Evolutionary conservation across 164 flowering plant species (phyloP).

Genomic region (Macadamia tetraphylla): DNA sequence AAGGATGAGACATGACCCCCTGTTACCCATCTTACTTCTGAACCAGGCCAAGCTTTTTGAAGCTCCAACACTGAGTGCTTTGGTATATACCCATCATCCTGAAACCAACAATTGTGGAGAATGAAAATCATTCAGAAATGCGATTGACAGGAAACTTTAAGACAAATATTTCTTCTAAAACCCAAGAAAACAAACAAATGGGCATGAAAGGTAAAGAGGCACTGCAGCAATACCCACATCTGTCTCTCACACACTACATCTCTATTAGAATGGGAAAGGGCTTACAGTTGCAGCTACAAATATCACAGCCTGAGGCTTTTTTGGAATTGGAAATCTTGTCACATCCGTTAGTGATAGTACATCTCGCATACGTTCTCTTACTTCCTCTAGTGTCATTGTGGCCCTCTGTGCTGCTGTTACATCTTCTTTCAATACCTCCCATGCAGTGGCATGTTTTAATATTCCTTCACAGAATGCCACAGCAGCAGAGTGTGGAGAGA

Average conservation of each 20-base stretch:
- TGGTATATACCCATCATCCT: slow-evolving; percentile 99
- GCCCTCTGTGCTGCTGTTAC: slow-evolving; percentile 42
- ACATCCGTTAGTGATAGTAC: slow-evolving; percentile 96
- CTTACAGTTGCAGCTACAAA: slow-evolving; percentile 96
- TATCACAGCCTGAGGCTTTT: slow-evolving; percentile 78
- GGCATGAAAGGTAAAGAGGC: no score
- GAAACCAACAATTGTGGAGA: slow-evolving; percentile 10
- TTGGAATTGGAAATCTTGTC: slow-evolving; percentile 93
- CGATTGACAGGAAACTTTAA: no score
- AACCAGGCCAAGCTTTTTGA: slow-evolving; percentile 98
- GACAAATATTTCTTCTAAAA: no score
- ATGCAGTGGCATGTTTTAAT: slow-evolving; percentile 84
- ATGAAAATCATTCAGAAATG: not conserved
- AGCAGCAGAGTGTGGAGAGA: slow-evolving; percentile 93
- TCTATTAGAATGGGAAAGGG: slow-evolving; percentile 9
- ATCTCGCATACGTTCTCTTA: slow-evolving; percentile 71
- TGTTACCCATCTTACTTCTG: slow-evolving; percentile 97
- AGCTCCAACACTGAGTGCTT: slow-evolving; percentile 89
- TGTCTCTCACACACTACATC: no score
- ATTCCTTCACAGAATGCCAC: slow-evolving; percentile 99
- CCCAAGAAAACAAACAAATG: no score
- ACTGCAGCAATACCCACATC: no score
- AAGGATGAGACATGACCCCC: slow-evolving; percentile 98
- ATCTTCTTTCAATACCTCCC: slow-evolving; percentile 90
- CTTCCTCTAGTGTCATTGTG: slow-evolving; percentile 82